phyloP scores from a whole-genome alignment of 2,329 filamentous ascomycete genomes.

The Pyricularia sp. region DNA sequence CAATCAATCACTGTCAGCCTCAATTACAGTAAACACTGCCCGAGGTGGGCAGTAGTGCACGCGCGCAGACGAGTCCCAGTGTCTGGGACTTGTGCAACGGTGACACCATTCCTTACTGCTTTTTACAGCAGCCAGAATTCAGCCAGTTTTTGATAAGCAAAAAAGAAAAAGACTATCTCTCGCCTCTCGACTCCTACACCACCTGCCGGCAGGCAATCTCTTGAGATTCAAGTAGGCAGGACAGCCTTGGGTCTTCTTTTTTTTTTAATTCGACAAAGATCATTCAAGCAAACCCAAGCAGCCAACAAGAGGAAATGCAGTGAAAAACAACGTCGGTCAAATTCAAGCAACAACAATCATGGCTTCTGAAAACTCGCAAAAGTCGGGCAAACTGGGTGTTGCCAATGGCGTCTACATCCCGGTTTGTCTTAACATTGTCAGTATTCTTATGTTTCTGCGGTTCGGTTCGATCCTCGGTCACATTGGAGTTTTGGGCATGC shows the following conservation, averaged over 20 bases:
- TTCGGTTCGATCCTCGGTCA: slow-evolving; percentile 81
- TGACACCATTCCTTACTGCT: not conserved
- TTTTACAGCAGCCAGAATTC: not conserved
- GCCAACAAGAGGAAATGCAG: not conserved
- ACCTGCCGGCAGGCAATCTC: not conserved
- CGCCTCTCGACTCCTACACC: not conserved
- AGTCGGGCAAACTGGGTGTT: slow-evolving; percentile 57
- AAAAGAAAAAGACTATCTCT: not conserved
- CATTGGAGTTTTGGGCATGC: slow-evolving; percentile 67
- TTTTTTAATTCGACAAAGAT: no score
- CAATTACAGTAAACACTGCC: not conserved
- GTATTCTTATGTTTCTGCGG: slow-evolving; percentile 85
- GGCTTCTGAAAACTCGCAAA: not conserved
- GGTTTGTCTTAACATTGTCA: slow-evolving; percentile 80
- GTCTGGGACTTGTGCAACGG: not conserved
- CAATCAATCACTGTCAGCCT: not conserved
- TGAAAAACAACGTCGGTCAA: not conserved
- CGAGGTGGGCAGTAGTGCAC: not conserved
- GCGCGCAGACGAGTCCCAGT: not conserved
- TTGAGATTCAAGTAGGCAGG: not conserved
- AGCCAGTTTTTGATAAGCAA: not conserved
- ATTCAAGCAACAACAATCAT: not conserved
- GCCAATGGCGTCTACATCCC: slow-evolving; percentile 79
- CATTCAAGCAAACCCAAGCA: not conserved
- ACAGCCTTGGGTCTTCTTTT: no score